Evolutionary conservation across 768 basidiomycete species (phyloP), one percentile per base, ranked within the genome.

Genomic region (Boletus subcaerulescens): DNA sequence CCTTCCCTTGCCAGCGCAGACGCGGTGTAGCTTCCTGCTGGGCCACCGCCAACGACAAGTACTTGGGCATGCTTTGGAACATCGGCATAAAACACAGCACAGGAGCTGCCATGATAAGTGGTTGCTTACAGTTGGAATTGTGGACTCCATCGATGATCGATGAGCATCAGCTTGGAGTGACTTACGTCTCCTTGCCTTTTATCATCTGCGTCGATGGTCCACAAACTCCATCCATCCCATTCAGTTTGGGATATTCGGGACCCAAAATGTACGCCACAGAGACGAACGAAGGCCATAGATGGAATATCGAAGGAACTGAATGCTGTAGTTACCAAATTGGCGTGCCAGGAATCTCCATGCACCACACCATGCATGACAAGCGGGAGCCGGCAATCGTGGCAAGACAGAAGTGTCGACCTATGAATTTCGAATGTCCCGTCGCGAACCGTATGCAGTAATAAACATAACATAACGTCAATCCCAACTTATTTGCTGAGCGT

Each of bases 401-500:
- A 48, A n/a, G 31, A 50, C 17, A 41, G 10, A 48, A 32, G 14
- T 33, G 40, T 31, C 31, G 45, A 48, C 35, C 49, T 38, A 35
- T 45, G 41, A 54, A 58, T 50, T 55, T 14, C 5, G 33, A 35
- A 35, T 35, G 13, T 35, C 12, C 14, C 46, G 17, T 45, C 31
- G 44, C 29, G 33, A 42, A 51, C 40, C 18, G 39, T 33, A 36
- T 42, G 22, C 32, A 52, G 26, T 44, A 48, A 40, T 36, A 63
- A 48, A 55, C 26, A 47, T 48, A 32, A 49, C 43, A 32, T 20
- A 32, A 56, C 51, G 26, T 75, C 61, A 81, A 71, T 93, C 91
- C 94, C 94, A 96, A 36, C 80, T 72, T 64, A 96, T 86, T 69
- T 75, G 82, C 55, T 72, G 71, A 12, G 86, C 80, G 63, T 93